Percentiles rank a stretch among this genome's conserved stretches.
Conservation (phyloP, 805 yeast genomes). For the Candida adriatica region DNA sequence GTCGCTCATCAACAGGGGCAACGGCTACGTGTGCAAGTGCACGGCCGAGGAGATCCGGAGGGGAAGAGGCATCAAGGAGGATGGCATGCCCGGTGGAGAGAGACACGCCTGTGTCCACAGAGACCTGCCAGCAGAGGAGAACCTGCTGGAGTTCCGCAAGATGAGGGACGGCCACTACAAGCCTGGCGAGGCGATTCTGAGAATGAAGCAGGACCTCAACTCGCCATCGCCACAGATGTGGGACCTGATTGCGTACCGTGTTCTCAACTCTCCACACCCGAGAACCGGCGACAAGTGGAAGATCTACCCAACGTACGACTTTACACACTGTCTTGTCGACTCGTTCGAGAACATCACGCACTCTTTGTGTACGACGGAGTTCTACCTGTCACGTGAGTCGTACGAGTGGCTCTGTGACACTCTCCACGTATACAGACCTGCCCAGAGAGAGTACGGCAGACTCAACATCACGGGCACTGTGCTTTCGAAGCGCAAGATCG, state of each 20-base stretch:
- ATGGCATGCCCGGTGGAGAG: constrained; percentile 92
- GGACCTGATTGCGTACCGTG: constrained; percentile 97
- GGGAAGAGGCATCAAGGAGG: constrained; percentile 85
- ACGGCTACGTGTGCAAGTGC: constrained; percentile 90
- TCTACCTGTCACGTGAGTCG: constrained; percentile 83
- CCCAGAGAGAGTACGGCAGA: constrained; percentile 98
- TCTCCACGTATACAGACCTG: constrained; percentile 92
- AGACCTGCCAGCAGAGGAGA: constrained; percentile 60
- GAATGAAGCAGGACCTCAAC: constrained; percentile 91
- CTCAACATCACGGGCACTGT: constrained; percentile 91
- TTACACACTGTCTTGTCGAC: constrained; percentile 98
- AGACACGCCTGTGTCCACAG: constrained; percentile 81
- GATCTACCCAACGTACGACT: constrained; percentile 97
- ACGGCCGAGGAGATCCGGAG: constrained; percentile 85
- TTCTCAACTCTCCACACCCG: constrained; percentile 85
- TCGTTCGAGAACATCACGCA: constrained; percentile 94
- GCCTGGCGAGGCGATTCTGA: constrained; percentile 88
- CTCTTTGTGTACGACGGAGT: constrained; percentile 94
- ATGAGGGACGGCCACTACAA: constrained; percentile 88
- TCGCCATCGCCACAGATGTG: constrained; percentile 99
- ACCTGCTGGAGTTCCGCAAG: constrained; percentile 71
- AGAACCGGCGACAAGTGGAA: constrained; percentile 97
- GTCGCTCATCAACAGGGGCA: constrained; percentile 57
- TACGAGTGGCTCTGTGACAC: constrained; percentile 99
- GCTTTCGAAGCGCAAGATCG: constrained; percentile 92